Percentiles rank a stretch among this genome's conserved stretches.
These are phyloP conservation scores for Teunomyces panamensis DNA, from an alignment of 805 yeast genomes.

Conservation along the genomic window DNA sequence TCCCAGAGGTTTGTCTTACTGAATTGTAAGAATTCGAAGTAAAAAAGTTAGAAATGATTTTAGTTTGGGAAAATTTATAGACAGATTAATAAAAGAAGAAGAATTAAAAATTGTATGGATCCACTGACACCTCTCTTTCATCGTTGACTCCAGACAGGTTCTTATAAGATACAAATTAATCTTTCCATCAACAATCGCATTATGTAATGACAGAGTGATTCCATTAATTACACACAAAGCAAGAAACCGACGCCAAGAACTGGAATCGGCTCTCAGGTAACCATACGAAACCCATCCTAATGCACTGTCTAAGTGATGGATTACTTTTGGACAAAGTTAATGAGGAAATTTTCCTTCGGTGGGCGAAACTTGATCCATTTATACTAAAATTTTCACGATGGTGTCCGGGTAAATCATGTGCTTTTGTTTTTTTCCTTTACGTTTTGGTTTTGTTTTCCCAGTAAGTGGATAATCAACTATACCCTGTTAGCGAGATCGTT, in stretches of 20 bases:
- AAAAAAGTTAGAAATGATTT: background rate
- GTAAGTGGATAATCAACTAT: background rate
- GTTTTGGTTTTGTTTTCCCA: background rate
- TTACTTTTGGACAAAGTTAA: conserved; percentile 65
- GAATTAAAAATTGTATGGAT: conserved; percentile 27
- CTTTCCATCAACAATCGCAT: conserved; percentile 51
- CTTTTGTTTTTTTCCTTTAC: background rate
- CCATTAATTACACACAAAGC: conserved; percentile 10
- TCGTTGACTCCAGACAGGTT: conserved; percentile 46
- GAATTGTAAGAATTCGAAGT: conserved; percentile 13
- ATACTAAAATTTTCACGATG: background rate
- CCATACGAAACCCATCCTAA: conserved; percentile 23
- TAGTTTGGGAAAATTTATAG: background rate
- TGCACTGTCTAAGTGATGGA: conserved; percentile 74
- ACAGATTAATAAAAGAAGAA: background rate
- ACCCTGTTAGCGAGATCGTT: too few species aligned
- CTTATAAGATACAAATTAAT: conserved; percentile 41
- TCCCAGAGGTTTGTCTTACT: conserved; percentile 41
- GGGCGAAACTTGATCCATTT: background rate
- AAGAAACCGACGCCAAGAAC: conserved; percentile 32
- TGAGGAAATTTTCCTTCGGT: conserved; percentile 15
- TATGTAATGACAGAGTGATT: conserved; percentile 22
- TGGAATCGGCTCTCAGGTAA: conserved; percentile 8
- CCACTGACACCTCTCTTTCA: conserved; percentile 56
- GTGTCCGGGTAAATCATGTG: conserved; percentile 11